Evolutionary conservation across 805 yeast genomes (phyloP).

Genomic region (Zygoascus ofunaensis): DNA sequence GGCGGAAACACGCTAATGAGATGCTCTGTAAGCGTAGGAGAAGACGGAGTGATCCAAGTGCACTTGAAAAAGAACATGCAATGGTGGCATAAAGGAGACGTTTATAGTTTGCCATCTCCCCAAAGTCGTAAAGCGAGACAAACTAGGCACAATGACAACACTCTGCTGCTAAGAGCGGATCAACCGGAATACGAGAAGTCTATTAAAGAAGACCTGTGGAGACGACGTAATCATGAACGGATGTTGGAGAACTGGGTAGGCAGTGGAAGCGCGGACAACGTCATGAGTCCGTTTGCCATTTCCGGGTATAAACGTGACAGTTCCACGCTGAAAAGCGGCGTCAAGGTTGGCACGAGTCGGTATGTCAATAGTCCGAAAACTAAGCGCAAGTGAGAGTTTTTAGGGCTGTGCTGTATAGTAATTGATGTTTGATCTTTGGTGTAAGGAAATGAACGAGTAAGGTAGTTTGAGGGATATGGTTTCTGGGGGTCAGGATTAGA

Average conservation of each 20-base stretch:
- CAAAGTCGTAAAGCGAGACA: conserved; percentile 67
- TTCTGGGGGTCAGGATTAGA: too few relatives aligned
- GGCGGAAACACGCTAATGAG: conserved; percentile 88
- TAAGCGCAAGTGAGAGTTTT: not conserved
- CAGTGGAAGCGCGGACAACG: conserved; percentile 75
- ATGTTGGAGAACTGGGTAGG: conserved; percentile 83
- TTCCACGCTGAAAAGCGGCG: conserved; percentile 44
- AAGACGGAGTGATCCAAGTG: conserved; percentile 75
- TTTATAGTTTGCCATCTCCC: conserved; percentile 79
- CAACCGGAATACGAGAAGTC: conserved; percentile 90
- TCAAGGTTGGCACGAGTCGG: conserved; percentile 79
- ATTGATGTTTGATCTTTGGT: too few relatives aligned
- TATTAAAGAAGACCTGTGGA: conserved; percentile 80
- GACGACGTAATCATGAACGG: conserved; percentile 76
- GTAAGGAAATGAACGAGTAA: too few relatives aligned
- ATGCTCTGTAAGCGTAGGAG: conserved; percentile 80
- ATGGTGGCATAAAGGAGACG: conserved; percentile 86
- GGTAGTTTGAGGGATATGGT: too few relatives aligned
- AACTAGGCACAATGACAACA: conserved; percentile 64
- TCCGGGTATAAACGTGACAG: conserved; percentile 43
- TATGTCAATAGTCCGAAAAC: conserved; percentile 56
- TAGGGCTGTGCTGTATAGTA: too few relatives aligned
- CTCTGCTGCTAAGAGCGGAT: conserved; percentile 78
- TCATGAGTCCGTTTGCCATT: conserved; percentile 77
- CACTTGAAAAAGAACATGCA: conserved; percentile 85